Percentiles rank a stretch among this genome's conserved stretches.
phyloP scores from a whole-genome alignment of 2,329 filamentous ascomycete species.

The Hypoxylon sp. region DNA sequence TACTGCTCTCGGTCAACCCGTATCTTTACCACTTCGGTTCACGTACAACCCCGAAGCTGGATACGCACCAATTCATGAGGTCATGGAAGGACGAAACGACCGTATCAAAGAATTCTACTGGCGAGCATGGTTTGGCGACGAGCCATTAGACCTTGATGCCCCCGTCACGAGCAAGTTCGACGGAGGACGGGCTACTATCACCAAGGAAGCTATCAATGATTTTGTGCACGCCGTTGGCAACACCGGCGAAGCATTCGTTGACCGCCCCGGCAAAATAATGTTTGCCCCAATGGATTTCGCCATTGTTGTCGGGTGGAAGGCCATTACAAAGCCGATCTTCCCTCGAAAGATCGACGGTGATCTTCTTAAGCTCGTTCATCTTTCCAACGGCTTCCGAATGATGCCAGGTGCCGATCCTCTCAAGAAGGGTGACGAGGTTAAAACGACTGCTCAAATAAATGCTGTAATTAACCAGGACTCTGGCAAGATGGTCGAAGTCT shows the following conservation, averaged over 20 bases:
- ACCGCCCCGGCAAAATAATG: conserved; percentile 92
- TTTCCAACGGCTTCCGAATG: conserved; percentile 99
- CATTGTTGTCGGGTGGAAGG: conserved; percentile 98
- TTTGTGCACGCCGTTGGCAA: conserved; percentile 99
- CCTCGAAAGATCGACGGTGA: conserved; percentile 96
- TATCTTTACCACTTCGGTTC: conserved; percentile 89
- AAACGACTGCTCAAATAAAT: conserved; percentile 95
- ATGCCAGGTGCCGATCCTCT: conserved; percentile 93
- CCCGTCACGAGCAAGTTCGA: conserved; percentile 90
- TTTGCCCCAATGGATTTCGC: conserved; percentile 99
- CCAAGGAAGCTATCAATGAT: conserved; percentile 93
- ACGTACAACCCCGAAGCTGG: conserved; percentile 95
- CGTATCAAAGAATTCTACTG: conserved; percentile 99
- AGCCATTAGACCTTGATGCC: conserved; percentile 85
- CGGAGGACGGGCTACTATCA: conserved; percentile 89
- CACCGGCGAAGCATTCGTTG: conserved; percentile 96
- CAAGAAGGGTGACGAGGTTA: conserved; percentile 93
- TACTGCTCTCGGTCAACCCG: conserved; percentile 85
- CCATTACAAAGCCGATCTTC: conserved; percentile 99
- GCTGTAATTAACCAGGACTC: conserved; percentile 98
- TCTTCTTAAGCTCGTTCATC: conserved; percentile 92
- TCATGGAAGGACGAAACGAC: conserved; percentile 96
- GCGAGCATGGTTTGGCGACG: conserved; percentile 95
- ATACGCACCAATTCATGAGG: conserved; percentile 96
- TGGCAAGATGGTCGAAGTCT: conserved; percentile 99